Base-by-base conservation (phyloP, 1,284 basidiomycete genomes). In the Moesziomyces sp. region DNA sequence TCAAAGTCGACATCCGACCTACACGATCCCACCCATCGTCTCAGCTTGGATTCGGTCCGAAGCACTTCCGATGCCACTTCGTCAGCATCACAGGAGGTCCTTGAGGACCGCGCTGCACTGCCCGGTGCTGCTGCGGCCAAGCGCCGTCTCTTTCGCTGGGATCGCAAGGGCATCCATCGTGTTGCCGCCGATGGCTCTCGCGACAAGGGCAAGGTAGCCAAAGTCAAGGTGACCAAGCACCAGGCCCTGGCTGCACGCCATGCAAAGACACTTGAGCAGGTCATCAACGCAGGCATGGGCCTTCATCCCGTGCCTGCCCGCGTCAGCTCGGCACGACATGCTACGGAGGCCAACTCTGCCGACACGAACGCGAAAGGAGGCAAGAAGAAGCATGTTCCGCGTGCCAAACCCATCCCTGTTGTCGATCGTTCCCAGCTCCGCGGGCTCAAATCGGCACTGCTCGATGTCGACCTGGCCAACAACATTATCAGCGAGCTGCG, bases 401-500 rank as follows among this genome's bases (percentile, higher is more conserved):
- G 59, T 16, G 73, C 57, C 14, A 58, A 58, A 28, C 51, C 71
- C 2, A 56, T 74, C 6, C 62, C 74, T 5, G 52, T 62, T 1
- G 59, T 72, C 14, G 55, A 66, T 14, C 42, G 52, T n/a, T 72
- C 73, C 5, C 72, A 81, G 58, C 60, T 80, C 8, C 57, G 55
- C 33, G 66, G 59, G 0, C 76, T 81, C 48, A 81, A 81, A 40
- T 68, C 65, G 19, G 79, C 79, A 0, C 46, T 81, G 46, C 54
- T 81, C 24, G 74, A 81, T 50, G 55, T 55, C 11, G 63, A 79
- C 30, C 19, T 66, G 16, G 79, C 79, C 42, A 78, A 77, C 55
- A 71, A 63, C 35, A 80, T 81, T 58, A 80, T 81, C 58, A 76
- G 59, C 35, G 66, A 79, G 48, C 70, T 81, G 23, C 58, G 79